Conservation (phyloP, 306 rosid genomes). For the Ziziphus jujuba region DNA sequence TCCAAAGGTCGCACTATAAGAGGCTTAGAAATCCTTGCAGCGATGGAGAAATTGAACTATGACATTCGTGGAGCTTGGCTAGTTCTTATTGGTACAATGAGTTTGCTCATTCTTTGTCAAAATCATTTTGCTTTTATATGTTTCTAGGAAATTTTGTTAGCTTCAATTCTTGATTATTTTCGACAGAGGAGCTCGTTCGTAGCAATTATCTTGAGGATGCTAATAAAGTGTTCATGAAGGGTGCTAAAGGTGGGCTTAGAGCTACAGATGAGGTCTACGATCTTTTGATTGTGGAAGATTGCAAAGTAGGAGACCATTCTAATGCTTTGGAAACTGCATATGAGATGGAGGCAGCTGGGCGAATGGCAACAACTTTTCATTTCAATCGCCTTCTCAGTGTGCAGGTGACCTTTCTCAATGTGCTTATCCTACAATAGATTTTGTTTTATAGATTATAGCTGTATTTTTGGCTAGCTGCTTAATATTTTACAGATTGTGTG, state of each 20-base stretch:
- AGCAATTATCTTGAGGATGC: slow-evolving; percentile 74
- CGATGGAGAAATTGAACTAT: slow-evolving; percentile 77
- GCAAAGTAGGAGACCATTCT: slow-evolving; percentile 83
- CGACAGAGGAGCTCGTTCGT: slow-evolving; percentile 74
- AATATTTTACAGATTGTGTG: slow-evolving; percentile 20
- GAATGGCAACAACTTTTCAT: slow-evolving; percentile 96
- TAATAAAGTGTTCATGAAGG: slow-evolving; percentile 76
- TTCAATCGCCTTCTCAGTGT: slow-evolving; percentile 90
- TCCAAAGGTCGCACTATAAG: slow-evolving; percentile 61
- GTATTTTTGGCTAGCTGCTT: slow-evolving; percentile 18
- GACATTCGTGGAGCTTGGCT: slow-evolving; percentile 92
- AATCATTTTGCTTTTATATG: not conserved
- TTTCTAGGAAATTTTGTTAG: not conserved
- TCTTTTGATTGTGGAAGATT: slow-evolving; percentile 70
- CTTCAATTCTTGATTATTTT: slow-evolving; percentile 5
- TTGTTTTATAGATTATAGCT: too few relatives aligned
- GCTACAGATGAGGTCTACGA: slow-evolving; percentile 86
- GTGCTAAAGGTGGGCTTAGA: slow-evolving; percentile 74
- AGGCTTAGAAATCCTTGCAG: slow-evolving; percentile 77
- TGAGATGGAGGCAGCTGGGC: slow-evolving; percentile 96
- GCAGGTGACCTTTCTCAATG: slow-evolving; percentile 53
- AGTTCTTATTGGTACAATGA: slow-evolving; percentile 57
- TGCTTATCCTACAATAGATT: not conserved
- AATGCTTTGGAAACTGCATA: slow-evolving; percentile 82
- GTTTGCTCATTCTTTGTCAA: not conserved